Base-by-base conservation (phyloP, 2,329 filamentous ascomycete species). In the Fusarium decemcellulare region DNA sequence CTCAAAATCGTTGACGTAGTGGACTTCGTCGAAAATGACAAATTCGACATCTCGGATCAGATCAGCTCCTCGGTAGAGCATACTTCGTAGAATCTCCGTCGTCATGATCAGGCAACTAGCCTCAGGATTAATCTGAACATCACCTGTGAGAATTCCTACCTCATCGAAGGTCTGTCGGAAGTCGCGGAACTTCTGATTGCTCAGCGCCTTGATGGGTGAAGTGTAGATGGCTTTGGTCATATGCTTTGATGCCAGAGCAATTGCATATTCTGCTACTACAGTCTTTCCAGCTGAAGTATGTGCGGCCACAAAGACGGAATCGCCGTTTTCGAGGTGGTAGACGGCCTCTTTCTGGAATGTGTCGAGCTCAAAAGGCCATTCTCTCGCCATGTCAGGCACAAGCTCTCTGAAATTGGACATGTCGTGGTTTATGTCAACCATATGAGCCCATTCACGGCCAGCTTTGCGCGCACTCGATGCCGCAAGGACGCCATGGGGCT, bases 141-240 rank as follows among this genome's bases (percentile, higher is more conserved):
- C 96, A 63, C 96, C 96, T 0, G 96, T 99, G 69, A 99, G 82
- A 69, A 99, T 98, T 15, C 96, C 96, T 16, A 99, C 96, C 79
- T 99, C 96, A 63, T 97, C 94, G 75, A 99, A 99, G 0, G 89
- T 90, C 59, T 91, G 88, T 61, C 94, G 89, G 78, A 99, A 99
- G 78, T 99, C 96, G 68, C 96, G 90, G 81, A 98, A 99, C 79
- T 99, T 99, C 77, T 99, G 96, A 77, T 99, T 99, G 81, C 96
- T 98, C 61, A 99, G 84, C 3, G 96, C 96, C 79, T 99, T 99
- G 84, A 99, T 99, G 0, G 96, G 96, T 1, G 96, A 98, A 0
- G 96, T 99, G 79, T 99, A 99, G 69, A 99, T 99, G 23, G 96
- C 95, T 79, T 99, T 99, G 9, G 96, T 99, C 95, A 98, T 98